These are phyloP conservation scores for Thelephora terrestris DNA, from an alignment of 1,284 basidiomycete genomes.

Conservation along the genomic window DNA sequence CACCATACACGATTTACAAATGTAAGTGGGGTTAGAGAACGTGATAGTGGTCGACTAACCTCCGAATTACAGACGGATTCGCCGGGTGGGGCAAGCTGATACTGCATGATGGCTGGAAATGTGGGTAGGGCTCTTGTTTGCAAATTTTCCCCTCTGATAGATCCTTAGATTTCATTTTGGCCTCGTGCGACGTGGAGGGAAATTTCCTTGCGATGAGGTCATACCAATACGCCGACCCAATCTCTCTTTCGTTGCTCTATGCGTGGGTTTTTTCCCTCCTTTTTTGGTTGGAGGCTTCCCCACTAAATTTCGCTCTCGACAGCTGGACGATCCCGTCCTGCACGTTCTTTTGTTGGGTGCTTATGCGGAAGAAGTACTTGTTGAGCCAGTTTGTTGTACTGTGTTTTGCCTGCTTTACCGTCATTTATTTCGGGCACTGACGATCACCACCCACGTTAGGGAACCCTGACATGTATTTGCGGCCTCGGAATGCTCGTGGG, in stretches of 20 bases:
- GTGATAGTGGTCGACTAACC: neutral
- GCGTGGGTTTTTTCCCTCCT: slow-evolving; percentile 39
- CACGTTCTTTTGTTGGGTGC: slow-evolving; percentile 72
- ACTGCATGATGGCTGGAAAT: slow-evolving; percentile 74
- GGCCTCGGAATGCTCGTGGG: slow-evolving; percentile 71
- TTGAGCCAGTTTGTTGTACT: slow-evolving; percentile 71
- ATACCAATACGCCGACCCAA: slow-evolving; percentile 76
- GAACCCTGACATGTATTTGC: slow-evolving; percentile 61
- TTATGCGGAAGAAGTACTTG: slow-evolving; percentile 70
- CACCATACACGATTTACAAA: too few species aligned
- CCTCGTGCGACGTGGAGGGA: slow-evolving; percentile 69
- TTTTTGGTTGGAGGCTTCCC: slow-evolving; percentile 1
- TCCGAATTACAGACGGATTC: slow-evolving; percentile 55
- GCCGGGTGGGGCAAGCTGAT: slow-evolving; percentile 71
- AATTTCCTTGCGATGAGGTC: slow-evolving; percentile 79
- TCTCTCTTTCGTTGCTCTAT: slow-evolving; percentile 82
- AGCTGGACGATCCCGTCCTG: slow-evolving; percentile 84
- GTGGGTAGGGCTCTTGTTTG: slow-evolving; percentile 30
- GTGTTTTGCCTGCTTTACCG: too few species aligned
- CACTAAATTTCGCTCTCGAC: slow-evolving; percentile 1
- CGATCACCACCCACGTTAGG: slow-evolving; percentile 33
- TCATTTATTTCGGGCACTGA: neutral
- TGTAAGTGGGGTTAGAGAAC: slow-evolving; percentile 32
- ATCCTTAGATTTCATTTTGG: slow-evolving; percentile 58
- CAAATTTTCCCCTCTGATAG: neutral